Conservation (phyloP, 176 grass and related monocot species). For the Carex parvula region DNA sequence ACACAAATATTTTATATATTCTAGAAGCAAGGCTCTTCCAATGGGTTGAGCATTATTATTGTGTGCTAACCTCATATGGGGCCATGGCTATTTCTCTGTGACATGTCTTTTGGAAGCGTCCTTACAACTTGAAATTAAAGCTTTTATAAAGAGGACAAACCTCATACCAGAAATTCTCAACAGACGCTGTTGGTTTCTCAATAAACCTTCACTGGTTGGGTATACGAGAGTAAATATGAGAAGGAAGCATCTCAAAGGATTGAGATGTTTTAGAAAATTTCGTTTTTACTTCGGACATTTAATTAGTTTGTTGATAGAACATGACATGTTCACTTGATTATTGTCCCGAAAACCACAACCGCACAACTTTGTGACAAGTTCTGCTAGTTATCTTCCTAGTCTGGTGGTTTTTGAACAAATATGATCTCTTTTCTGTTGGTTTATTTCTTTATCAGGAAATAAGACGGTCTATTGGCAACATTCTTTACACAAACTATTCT, state of each 20-base stretch:
- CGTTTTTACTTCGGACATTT: no score
- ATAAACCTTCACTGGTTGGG: background rate
- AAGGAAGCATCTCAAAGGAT: background rate
- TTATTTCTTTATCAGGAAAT: background rate
- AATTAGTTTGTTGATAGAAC: background rate
- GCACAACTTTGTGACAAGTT: background rate
- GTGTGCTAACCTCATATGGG: slow-evolving; percentile 13
- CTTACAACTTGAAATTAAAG: background rate
- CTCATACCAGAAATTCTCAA: background rate
- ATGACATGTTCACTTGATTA: background rate
- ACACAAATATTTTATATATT: background rate
- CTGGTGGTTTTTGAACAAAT: background rate
- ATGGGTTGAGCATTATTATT: background rate
- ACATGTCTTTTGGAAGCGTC: slow-evolving; percentile 1
- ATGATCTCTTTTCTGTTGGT: background rate
- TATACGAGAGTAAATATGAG: background rate
- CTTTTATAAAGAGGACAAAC: background rate
- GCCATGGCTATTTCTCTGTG: background rate
- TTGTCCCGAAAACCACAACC: background rate
- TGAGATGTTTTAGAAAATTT: background rate
- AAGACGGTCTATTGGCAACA: background rate
- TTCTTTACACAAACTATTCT: background rate
- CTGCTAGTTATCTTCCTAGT: background rate
- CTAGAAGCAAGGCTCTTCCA: background rate
- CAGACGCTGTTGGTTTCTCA: background rate